Conservation (phyloP, 176 grass and related monocot genomes). For the Pharus latifolius region DNA sequence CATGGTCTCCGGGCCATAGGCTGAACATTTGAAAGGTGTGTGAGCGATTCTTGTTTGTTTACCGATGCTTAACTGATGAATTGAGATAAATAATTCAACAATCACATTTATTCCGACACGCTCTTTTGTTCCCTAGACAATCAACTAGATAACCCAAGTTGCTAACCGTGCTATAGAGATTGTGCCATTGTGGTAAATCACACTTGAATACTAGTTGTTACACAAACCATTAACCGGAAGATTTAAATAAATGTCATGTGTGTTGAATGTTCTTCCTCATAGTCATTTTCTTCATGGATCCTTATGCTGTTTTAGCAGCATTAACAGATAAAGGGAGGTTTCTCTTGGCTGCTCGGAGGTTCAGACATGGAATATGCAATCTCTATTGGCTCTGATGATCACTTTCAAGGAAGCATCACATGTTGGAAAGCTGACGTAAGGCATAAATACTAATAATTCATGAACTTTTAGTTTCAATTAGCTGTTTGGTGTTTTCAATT, state of each 20-base stretch:
- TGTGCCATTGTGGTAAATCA: neutral
- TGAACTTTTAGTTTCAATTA: neutral
- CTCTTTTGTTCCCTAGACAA: no score
- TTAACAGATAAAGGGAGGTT: constrained; percentile 52
- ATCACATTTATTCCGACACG: no score
- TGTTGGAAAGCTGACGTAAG: constrained; percentile 59
- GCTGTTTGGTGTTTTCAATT: neutral
- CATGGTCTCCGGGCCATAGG: no score
- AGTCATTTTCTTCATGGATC: neutral
- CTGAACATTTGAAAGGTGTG: no score
- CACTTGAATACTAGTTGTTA: no score
- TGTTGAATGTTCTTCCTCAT: neutral
- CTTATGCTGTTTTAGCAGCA: constrained; percentile 19
- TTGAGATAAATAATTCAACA: no score
- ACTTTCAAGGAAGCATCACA: constrained; percentile 33
- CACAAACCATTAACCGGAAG: neutral
- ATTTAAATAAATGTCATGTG: neutral
- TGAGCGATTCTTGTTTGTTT: no score
- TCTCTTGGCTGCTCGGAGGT: constrained; percentile 45
- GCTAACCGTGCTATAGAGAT: neutral
- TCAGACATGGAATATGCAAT: constrained; percentile 52
- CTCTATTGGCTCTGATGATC: constrained; percentile 31
- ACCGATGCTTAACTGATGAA: no score
- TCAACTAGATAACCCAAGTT: no score
- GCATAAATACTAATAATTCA: neutral